A percentile compares a stretch with the other conserved stretches of the same genome.
Evolutionary conservation across 257 asterid species (phyloP).

Genomic region (Primulina tabacum): DNA sequence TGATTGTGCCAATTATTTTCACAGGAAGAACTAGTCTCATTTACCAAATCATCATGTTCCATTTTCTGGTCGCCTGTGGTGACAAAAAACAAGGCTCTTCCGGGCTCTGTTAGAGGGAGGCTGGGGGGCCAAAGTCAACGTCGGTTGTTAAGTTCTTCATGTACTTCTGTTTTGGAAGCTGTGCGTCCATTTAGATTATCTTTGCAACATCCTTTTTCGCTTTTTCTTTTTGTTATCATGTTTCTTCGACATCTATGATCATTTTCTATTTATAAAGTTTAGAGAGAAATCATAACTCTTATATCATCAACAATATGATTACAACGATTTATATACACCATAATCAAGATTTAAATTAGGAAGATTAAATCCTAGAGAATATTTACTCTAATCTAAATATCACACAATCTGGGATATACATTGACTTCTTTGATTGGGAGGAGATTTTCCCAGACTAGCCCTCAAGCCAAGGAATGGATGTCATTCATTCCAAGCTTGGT

Average conservation of each 20-base stretch:
- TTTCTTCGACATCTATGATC: constrained; percentile 1
- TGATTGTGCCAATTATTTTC: constrained; percentile 20
- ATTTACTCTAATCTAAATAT: too few relatives aligned
- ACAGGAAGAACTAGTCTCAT: constrained; percentile 66
- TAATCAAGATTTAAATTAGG: too few relatives aligned
- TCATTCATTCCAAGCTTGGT: too few relatives aligned
- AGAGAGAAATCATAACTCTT: neutral
- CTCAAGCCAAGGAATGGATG: too few relatives aligned
- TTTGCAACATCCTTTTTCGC: constrained; percentile 5
- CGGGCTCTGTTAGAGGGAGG: constrained; percentile 77
- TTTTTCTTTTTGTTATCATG: constrained; percentile 11
- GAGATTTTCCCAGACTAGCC: too few relatives aligned
- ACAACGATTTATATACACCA: too few relatives aligned
- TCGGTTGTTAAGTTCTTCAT: constrained; percentile 57
- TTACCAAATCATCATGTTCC: constrained; percentile 57
- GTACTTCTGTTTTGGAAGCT: constrained; percentile 80
- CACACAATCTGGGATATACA: neutral
- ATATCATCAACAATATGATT: too few relatives aligned
- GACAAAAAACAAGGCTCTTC: constrained; percentile 44
- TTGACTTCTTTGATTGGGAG: too few relatives aligned
- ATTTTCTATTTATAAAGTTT: too few relatives aligned
- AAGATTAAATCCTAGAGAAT: neutral
- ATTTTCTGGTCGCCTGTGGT: constrained; percentile 52
- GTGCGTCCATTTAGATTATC: constrained; percentile 39
- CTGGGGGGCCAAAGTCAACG: constrained; percentile 95